Conservation (phyloP, 1,284 basidiomycete genomes). For the Rhizopogon parksii region DNA sequence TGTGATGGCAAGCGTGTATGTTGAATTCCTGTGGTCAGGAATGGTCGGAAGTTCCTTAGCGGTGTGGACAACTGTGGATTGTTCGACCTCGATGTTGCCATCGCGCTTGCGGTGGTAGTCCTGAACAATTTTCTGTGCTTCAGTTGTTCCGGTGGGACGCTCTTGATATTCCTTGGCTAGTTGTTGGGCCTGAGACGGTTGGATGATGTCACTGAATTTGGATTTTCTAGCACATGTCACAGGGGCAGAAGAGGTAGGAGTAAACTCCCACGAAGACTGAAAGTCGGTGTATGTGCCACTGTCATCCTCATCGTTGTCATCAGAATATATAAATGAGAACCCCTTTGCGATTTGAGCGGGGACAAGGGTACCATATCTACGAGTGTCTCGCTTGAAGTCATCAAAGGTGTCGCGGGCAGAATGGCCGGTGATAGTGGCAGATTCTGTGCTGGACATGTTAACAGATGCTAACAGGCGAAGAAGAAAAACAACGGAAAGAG, state of each 20-base stretch:
- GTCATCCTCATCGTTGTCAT: slow-evolving; percentile 11
- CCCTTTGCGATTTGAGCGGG: slow-evolving; percentile 7
- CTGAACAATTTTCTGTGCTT: neutral
- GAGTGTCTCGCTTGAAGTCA: slow-evolving; percentile 15
- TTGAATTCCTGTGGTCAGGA: slow-evolving; percentile 23
- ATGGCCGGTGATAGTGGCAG: neutral
- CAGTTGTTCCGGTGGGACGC: neutral
- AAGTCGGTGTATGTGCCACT: slow-evolving; percentile 6
- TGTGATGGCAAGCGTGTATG: slow-evolving; percentile 19
- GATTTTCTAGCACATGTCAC: neutral
- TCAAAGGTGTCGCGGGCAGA: neutral
- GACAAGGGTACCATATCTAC: slow-evolving; percentile 24
- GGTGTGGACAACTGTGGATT: neutral
- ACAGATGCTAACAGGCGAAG: too few relatives aligned
- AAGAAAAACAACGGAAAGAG: neutral
- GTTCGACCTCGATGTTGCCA: neutral
- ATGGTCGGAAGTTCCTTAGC: slow-evolving; percentile 14
- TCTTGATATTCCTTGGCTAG: neutral
- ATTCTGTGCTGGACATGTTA: neutral
- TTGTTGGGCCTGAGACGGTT: neutral
- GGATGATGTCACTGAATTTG: neutral
- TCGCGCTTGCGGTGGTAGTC: neutral
- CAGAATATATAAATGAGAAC: slow-evolving; percentile 4
- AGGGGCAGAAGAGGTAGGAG: neutral
- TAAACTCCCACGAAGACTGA: slow-evolving; percentile 13